A percentile compares a stretch with the other conserved stretches of the same genome.
Conservation (phyloP, 306 rosid genomes). For the Cucumis hystrix region DNA sequence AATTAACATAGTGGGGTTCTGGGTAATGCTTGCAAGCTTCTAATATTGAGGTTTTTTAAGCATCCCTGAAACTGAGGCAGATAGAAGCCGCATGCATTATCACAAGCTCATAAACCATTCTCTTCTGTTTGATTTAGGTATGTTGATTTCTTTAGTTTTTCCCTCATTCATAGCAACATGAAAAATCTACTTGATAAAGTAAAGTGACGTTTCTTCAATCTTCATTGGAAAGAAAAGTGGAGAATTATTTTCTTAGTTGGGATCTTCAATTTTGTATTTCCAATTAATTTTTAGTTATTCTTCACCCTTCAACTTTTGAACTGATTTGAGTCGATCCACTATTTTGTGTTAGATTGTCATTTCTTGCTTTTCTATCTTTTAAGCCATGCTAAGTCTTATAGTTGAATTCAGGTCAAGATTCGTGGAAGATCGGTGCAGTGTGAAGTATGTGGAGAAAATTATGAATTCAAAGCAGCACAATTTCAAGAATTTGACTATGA, state of each 20-base stretch:
- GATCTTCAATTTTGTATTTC: background rate
- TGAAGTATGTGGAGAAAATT: constrained; percentile 62
- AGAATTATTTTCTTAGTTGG: background rate
- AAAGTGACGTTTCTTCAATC: background rate
- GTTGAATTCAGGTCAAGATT: constrained; percentile 61
- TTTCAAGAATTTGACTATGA: constrained; percentile 81
- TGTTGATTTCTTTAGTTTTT: background rate
- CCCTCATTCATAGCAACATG: background rate
- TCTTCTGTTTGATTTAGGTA: constrained; percentile 79
- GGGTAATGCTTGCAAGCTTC: background rate
- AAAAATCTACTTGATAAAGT: background rate
- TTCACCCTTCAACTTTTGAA: background rate
- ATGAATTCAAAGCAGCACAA: constrained; percentile 35
- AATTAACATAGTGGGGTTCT: background rate
- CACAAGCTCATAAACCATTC: constrained; percentile 67
- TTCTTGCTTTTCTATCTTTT: background rate
- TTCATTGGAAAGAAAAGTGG: background rate
- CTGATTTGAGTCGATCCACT: background rate
- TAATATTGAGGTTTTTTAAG: constrained; percentile 24
- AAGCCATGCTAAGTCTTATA: background rate
- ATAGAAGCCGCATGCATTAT: constrained; percentile 82
- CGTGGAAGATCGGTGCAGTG: constrained; percentile 76
- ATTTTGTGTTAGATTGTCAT: background rate
- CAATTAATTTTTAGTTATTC: background rate
- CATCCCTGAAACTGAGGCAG: constrained; percentile 99